Percentiles rank a stretch among this genome's conserved stretches.
These are phyloP conservation scores for Rubia yunnanensis DNA, from an alignment of 257 asterid species.

Conservation along the genomic window DNA sequence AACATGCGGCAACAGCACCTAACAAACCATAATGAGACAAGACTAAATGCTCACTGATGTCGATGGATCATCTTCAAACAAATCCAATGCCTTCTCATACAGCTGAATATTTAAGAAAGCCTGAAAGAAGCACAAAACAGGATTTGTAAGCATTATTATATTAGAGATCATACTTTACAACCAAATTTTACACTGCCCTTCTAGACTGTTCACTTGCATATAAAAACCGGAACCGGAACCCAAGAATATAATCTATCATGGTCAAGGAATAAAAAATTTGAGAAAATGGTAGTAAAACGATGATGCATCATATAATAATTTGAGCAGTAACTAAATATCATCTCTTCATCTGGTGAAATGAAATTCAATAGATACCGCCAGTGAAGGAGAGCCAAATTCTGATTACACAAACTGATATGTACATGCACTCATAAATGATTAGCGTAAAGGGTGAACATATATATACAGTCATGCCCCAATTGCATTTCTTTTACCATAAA, in stretches of 20 bases:
- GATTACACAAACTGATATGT: not conserved
- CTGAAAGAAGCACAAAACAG: conserved; percentile 33
- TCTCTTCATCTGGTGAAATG: not conserved
- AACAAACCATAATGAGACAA: conserved; percentile 16
- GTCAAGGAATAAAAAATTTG: not conserved
- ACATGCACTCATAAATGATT: not conserved
- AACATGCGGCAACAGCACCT: conserved; percentile 4
- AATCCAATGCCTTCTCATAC: conserved; percentile 83
- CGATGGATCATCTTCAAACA: conserved; percentile 87
- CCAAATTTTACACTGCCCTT: not conserved
- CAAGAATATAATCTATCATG: not conserved
- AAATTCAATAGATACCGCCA: not conserved
- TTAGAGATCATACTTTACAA: not conserved
- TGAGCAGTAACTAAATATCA: not conserved
- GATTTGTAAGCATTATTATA: conserved; percentile 13
- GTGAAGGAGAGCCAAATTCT: not conserved
- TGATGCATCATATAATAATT: not conserved
- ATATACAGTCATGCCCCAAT: not conserved
- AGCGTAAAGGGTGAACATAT: not conserved
- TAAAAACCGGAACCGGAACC: not conserved
- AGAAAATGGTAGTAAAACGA: not conserved
- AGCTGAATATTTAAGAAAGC: conserved; percentile 74
- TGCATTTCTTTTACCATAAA: not conserved
- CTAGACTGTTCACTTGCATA: not conserved
- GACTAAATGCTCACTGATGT: conserved; percentile 52